Evolutionary conservation across 305 asterid genomes (phyloP).

Genomic region (Fraxinus greggii): DNA sequence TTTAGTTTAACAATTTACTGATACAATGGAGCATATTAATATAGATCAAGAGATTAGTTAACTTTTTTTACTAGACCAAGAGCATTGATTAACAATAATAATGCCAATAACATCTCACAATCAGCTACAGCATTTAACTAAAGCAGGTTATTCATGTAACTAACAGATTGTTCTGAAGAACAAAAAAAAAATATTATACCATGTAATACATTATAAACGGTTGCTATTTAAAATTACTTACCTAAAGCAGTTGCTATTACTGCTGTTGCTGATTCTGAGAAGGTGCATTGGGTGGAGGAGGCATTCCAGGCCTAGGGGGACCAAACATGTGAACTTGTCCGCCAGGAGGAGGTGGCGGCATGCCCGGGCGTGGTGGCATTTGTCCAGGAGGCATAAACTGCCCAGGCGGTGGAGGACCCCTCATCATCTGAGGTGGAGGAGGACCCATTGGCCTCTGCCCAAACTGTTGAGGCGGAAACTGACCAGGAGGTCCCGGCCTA

Average conservation of each 20-base stretch:
- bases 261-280: slow-evolving; percentile 3
- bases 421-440: slow-evolving; percentile 67
- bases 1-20: not conserved
- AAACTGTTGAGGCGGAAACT: slow-evolving; percentile 65
- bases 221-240: not conserved
- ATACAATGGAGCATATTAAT: not conserved
- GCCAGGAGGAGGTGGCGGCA: slow-evolving; percentile 70
- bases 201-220: not conserved
- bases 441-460: slow-evolving; percentile 30
- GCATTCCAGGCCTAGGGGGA: slow-evolving; percentile 16
- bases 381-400: slow-evolving; percentile 41
- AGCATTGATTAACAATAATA: not conserved
- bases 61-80: not conserved
- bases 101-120: not conserved
- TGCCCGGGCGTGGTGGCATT: slow-evolving; percentile 71
- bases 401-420: slow-evolving; percentile 83
- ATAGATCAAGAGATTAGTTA: not conserved
- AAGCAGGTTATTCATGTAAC: not conserved
- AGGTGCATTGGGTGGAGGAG: slow-evolving; percentile 14
- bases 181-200: not conserved
- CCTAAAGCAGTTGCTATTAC: not conserved
- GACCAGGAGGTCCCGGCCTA: slow-evolving; percentile 22
- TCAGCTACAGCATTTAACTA: not conserved
- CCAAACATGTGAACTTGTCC: slow-evolving; percentile 57
- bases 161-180: not conserved